Evolutionary conservation across 2,329 filamentous ascomycete species (phyloP).

Genomic region (Aspergillus unguis): DNA sequence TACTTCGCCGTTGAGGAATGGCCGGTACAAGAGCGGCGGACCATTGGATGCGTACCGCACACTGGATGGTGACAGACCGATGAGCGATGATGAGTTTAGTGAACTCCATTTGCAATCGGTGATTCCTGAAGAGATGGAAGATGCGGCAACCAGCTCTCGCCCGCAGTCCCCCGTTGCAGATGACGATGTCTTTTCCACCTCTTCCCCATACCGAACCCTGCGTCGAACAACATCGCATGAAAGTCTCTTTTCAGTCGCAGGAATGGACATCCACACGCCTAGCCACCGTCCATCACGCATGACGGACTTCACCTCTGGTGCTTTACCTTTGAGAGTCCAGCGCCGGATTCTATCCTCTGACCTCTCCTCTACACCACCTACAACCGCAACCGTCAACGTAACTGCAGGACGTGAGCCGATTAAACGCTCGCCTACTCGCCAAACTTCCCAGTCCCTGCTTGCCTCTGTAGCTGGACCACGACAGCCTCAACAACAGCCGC

Average conservation of each 20-base stretch:
- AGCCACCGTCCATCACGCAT: conserved; percentile 73
- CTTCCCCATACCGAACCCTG: conserved; percentile 44
- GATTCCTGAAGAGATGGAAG: conserved; percentile 41
- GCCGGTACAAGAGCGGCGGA: conserved; percentile 56
- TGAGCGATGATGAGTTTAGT: conserved; percentile 20
- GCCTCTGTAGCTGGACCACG: conserved; percentile 35
- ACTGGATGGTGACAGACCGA: conserved; percentile 16
- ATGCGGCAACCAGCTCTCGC: conserved; percentile 17
- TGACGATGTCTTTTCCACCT: conserved; percentile 25
- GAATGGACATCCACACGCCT: conserved; percentile 85
- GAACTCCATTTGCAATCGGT: conserved; percentile 28
- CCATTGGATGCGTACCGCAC: conserved; percentile 55
- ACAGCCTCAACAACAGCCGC: not conserved
- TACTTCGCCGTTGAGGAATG: conserved; percentile 62
- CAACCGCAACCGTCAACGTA: conserved; percentile 38
- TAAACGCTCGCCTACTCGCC: conserved; percentile 19
- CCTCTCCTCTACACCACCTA: conserved; percentile 37
- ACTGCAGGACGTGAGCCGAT: conserved; percentile 31
- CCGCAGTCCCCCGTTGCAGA: conserved; percentile 15
- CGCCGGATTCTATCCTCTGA: conserved; percentile 47
- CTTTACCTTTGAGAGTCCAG: conserved; percentile 40
- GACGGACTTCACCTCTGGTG: conserved; percentile 51
- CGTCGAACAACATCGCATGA: conserved; percentile 75
- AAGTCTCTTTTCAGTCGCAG: conserved; percentile 80
- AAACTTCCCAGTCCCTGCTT: conserved; percentile 34